These are phyloP conservation scores for Amauroascus niger DNA, from an alignment of 2,329 filamentous ascomycete species.

Conservation along the genomic window DNA sequence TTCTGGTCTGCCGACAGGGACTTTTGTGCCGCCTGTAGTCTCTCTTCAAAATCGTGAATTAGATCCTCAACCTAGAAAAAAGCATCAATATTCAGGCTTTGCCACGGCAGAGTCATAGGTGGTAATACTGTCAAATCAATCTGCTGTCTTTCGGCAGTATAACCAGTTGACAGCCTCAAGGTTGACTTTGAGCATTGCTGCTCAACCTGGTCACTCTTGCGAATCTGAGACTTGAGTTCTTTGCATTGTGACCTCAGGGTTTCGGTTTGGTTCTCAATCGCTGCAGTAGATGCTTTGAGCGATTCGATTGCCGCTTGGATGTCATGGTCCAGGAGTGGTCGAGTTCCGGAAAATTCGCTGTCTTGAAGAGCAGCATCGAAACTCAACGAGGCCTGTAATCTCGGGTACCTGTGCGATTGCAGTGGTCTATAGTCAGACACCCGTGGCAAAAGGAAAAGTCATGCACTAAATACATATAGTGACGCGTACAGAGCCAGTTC, in stretches of 20 bases:
- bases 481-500: conserved; percentile 30
- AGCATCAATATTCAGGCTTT: background rate
- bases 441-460: background rate
- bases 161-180: conserved; percentile 27
- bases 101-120: background rate
- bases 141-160: conserved; percentile 30
- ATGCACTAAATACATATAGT: background rate
- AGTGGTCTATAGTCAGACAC: background rate
- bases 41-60: conserved; percentile 26
- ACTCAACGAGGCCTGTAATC: conserved; percentile 26
- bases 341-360: conserved; percentile 24
- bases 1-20: conserved; percentile 26
- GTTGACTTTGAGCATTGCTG: conserved; percentile 23
- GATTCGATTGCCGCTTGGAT: conserved; percentile 29
- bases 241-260: conserved; percentile 28
- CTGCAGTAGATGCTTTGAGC: conserved; percentile 31
- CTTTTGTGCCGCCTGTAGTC: conserved; percentile 26
- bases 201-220: conserved; percentile 20
- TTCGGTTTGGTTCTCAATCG: conserved; percentile 28
- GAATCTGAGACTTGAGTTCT: conserved; percentile 23
- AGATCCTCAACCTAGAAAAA: conserved; percentile 30
- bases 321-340: conserved; percentile 34
- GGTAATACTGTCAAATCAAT: conserved; percentile 26
- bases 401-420: conserved; percentile 24
- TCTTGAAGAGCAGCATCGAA: conserved; percentile 25